Evolutionary conservation across 164 flowering plant species (phyloP).

Genomic region (Umbellularia californica): DNA sequence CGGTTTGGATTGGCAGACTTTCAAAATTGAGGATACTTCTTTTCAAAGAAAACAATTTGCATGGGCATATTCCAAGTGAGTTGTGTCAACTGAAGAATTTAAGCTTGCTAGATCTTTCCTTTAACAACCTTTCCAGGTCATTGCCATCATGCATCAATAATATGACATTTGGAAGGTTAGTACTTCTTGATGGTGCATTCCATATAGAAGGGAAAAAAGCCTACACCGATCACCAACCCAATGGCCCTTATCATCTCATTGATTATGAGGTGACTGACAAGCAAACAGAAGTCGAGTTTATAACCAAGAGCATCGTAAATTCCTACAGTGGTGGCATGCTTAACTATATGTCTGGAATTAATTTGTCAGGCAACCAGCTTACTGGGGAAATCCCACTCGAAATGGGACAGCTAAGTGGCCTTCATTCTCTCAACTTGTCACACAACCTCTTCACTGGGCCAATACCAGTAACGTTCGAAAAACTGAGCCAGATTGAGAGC

Average conservation of each 20-base stretch:
- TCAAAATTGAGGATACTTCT: not conserved
- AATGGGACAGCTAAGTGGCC: conserved; percentile 10
- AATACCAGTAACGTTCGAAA: conserved; percentile 13
- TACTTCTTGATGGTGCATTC: not conserved
- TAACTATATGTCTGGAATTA: conserved; percentile 17
- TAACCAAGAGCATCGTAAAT: conserved; percentile 7
- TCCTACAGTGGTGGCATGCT: conserved; percentile 10
- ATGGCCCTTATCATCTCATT: not conserved
- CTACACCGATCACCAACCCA: too few species aligned
- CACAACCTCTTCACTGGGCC: conserved; percentile 11
- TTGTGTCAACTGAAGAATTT: conserved; percentile 6
- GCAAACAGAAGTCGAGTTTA: conserved; percentile 12
- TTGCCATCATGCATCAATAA: conserved; percentile 10
- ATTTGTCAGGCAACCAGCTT: conserved; percentile 23
- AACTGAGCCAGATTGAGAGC: conserved; percentile 16
- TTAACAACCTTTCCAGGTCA: conserved; percentile 12
- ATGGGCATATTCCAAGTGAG: conserved; percentile 9
- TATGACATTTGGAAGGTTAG: not conserved
- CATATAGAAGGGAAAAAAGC: too few species aligned
- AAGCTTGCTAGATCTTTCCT: conserved; percentile 15
- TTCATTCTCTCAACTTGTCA: conserved; percentile 16
- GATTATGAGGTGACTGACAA: too few species aligned
- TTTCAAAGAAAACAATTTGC: conserved; percentile 6
- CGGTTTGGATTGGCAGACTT: not conserved
- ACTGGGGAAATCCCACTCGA: conserved; percentile 22